Evolutionary conservation across 2,329 filamentous ascomycete genomes (phyloP).

Genomic region (Sphaerulina populicola): DNA sequence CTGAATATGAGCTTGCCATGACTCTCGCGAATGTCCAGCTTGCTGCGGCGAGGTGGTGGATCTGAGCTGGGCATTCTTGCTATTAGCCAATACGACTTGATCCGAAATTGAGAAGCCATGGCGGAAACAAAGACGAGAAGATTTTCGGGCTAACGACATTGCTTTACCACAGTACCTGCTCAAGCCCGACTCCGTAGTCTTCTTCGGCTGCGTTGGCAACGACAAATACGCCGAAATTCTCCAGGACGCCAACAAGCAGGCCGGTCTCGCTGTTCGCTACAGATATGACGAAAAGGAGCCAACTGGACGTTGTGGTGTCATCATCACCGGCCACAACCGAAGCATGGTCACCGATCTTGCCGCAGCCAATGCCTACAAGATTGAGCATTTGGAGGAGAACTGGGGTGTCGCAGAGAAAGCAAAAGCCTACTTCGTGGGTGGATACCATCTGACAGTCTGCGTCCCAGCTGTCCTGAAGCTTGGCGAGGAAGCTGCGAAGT

Average conservation of each 20-base stretch:
- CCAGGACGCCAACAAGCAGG: constrained; percentile 73
- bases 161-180: constrained; percentile 64
- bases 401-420: constrained; percentile 88
- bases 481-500: constrained; percentile 76
- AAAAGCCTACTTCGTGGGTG: constrained; percentile 84
- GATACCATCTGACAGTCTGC: constrained; percentile 95
- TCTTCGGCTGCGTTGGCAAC: constrained; percentile 85
- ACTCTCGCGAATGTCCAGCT: background rate
- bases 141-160: constrained; percentile 8
- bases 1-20: background rate
- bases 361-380: constrained; percentile 92
- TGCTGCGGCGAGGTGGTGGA: background rate
- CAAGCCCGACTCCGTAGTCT: constrained; percentile 78
- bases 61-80: background rate
- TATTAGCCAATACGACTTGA: background rate
- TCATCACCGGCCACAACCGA: constrained; percentile 95
- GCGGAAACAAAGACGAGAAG: background rate
- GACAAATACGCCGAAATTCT: constrained; percentile 94
- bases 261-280: constrained; percentile 89
- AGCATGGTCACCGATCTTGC: constrained; percentile 91
- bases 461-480: constrained; percentile 83
- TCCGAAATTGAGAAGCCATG: background rate
- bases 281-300: constrained; percentile 74
- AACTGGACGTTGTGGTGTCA: constrained; percentile 88
- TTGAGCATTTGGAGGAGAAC: constrained; percentile 89